These are phyloP conservation scores for Panicum hallii DNA, from an alignment of 202 grass and related monocot species.

Conservation along the genomic window DNA sequence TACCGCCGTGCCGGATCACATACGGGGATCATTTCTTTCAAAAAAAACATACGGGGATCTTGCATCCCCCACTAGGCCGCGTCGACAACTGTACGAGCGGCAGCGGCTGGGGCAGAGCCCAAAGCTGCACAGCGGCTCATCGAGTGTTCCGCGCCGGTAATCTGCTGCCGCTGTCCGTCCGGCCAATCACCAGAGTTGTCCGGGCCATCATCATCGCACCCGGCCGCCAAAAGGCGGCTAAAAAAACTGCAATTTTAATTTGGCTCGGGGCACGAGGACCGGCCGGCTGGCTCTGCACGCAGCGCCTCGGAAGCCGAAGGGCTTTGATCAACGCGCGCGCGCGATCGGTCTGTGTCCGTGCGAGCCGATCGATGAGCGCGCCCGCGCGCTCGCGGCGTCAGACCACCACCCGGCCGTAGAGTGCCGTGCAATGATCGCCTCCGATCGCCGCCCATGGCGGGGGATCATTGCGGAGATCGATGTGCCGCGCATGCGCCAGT, in stretches of 20 bases:
- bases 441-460: not conserved
- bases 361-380: not conserved
- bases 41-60: not conserved
- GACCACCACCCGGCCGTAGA: not conserved
- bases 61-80: not conserved
- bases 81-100: not conserved
- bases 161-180: not conserved
- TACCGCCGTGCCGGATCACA: not conserved
- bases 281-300: not conserved
- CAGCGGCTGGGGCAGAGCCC: not conserved
- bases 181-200: conserved; percentile 35
- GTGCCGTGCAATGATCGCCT: conserved; percentile 2
- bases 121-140: conserved; percentile 5
- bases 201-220: conserved; percentile 25
- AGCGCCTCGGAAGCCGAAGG: not conserved
- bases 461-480: conserved; percentile 29
- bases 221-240: not conserved
- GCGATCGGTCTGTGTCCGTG: not conserved
- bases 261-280: conserved; percentile 1
- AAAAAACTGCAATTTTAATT: not conserved
- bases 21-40: not conserved
- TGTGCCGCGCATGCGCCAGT: not conserved
- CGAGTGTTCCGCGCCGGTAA: conserved; percentile 36
- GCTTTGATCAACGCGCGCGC: not conserved
- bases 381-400: too few relatives aligned